Evolutionary conservation across 495 filamentous ascomycete species (phyloP), one percentile per base, ranked within the genome.

Genomic region (Penicillium bovifimosum): DNA sequence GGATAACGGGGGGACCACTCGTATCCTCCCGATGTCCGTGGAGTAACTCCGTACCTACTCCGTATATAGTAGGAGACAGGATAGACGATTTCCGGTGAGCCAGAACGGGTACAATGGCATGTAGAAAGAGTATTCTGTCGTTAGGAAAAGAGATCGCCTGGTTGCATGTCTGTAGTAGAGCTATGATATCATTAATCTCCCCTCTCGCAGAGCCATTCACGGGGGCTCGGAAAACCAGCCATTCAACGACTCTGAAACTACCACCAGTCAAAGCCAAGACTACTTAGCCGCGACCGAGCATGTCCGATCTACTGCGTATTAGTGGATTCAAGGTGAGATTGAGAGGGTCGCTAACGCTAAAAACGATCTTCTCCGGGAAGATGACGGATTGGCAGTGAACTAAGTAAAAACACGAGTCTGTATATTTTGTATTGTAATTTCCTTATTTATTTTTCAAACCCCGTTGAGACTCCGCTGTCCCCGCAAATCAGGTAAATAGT

Each of bases 381-480:
- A 5, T 40, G 29, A 39, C 13, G 39, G 39, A 41, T 38, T 38
- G 35, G 35, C 35, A 48, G n/a, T 32, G 40, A 44, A 20, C n/a
- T n/a, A n/a, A 13, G 14, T 13, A 13, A 34, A 28, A 31, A 18
- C 14, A 5, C 8, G 10, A 17, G 1, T 44, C n/a, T n/a, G n/a
- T n/a, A n/a, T n/a, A n/a, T n/a, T n/a, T n/a, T n/a, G n/a, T n/a
- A n/a, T n/a, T n/a, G n/a, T n/a, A n/a, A n/a, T n/a, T n/a, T n/a
- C n/a, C n/a, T n/a, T n/a, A n/a, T n/a, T n/a, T n/a, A n/a, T n/a
- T n/a, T n/a, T n/a, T 44, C 26, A 26, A 26, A 26, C 44, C 20
- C 60, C 57, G 54, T 55, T 50, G 52, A 58, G 43, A 39, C 38
- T 50, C 57, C 60, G 43, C 20, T 24, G 34, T 50, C 51, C 48